phyloP scores from a whole-genome alignment of 2,329 filamentous ascomycete species.

The Neocucurbitaria cava region DNA sequence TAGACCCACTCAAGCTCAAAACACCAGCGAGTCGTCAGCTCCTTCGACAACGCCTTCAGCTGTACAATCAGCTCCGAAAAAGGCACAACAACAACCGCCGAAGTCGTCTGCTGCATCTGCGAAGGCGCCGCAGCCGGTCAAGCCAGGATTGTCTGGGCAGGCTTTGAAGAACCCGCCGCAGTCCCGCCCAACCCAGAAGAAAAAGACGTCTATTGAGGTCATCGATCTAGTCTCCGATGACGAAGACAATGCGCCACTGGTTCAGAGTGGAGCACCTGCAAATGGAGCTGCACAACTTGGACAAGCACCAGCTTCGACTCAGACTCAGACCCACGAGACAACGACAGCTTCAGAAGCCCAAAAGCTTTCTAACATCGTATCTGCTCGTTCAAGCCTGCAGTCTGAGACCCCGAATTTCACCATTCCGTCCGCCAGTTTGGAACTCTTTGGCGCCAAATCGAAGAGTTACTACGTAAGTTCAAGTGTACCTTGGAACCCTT shows the following conservation, averaged over 20 bases:
- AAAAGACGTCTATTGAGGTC: background rate
- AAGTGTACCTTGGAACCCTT: background rate
- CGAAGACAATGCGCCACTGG: constrained; percentile 4
- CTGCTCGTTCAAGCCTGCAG: background rate
- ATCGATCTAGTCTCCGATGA: constrained; percentile 18
- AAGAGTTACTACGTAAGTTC: background rate
- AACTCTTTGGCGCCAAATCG: background rate
- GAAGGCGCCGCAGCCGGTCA: background rate
- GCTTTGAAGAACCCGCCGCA: background rate
- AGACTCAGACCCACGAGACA: background rate
- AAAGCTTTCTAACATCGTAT: background rate
- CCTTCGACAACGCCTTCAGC: background rate
- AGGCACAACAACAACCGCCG: background rate
- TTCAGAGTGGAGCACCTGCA: background rate
- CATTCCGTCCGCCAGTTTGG: constrained; percentile 1
- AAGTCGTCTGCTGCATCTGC: background rate
- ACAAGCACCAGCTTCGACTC: too few species aligned
- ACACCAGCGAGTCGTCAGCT: background rate
- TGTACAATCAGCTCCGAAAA: background rate
- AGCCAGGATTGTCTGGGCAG: background rate
- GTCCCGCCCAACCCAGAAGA: background rate
- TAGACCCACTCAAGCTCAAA: background rate
- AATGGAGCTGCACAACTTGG: background rate
- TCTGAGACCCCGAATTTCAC: background rate
- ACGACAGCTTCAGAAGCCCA: background rate